Evolutionary conservation across 2,329 filamentous ascomycete species (phyloP), one percentile per base, ranked within the genome.

Genomic region (Phaeosphaeriaceae sp.): DNA sequence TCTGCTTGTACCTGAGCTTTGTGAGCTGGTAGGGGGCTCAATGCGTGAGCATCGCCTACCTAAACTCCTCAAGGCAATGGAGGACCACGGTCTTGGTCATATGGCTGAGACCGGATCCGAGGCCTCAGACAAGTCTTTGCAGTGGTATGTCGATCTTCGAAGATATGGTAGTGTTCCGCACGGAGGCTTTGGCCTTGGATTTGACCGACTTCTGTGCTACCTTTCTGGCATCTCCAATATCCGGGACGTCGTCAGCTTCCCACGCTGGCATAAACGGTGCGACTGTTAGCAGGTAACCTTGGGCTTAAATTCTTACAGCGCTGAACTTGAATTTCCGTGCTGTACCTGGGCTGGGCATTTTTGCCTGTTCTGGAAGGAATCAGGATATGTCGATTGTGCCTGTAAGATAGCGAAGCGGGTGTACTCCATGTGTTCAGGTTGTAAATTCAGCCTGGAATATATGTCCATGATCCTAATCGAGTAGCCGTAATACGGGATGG

Each of bases 161-260:
- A 86, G 88, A 59, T 97, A 91, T 83, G 92, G 92, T n/a, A 92
- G 88, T 60, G 90, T 91, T 47, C 91, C 91, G 29, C 92, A 96
- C 65, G 92, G 92, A 34, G 92, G 92, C 1, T 97, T 96, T 69
- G 92, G 92, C 2, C 73, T 97, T 48, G 92, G 92, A 7, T 95
- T 96, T 68, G 92, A 97, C 78, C 84, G 92, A 46, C 81, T 96
- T 56, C 74, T 96, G 61, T 87, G 88, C 67, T 96, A 96, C 75
- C 79, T 97, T 46, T 84, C 88, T 26, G 92, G 92, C 8, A 85
- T 93, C 32, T 82, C 84, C 57, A 96, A 90, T 62, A 84, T 97
- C 64, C 84, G 91, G 68, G 92, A 97, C 72, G 84, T 92, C 18
- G 89, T 95, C 46, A 84, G 89, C 21, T 97, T 96, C 68, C 92